A percentile compares a stretch with the other conserved stretches of the same genome.
Conservation (phyloP, 192 early-diverging fungal genomes). For the Mortierella alpina region DNA sequence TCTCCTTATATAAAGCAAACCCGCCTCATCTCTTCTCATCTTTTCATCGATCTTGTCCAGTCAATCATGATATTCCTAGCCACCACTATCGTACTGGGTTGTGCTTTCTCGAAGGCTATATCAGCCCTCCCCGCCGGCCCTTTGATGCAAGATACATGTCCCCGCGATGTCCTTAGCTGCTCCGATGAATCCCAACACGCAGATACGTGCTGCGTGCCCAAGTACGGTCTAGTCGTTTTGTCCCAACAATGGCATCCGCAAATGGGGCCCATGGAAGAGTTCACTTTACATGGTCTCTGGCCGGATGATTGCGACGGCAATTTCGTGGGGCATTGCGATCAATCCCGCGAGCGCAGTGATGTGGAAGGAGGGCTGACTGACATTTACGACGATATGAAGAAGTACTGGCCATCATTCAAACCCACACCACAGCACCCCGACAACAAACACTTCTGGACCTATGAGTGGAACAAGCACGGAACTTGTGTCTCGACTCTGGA, state of each 20-base stretch:
- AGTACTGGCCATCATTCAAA: constrained; percentile 71
- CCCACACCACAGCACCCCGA: constrained; percentile 56
- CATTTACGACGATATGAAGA: constrained; percentile 61
- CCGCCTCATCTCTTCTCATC: not conserved
- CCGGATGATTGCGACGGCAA: constrained; percentile 65
- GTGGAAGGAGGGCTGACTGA: constrained; percentile 15
- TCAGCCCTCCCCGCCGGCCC: not conserved
- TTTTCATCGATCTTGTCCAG: not conserved
- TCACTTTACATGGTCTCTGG: constrained; percentile 81
- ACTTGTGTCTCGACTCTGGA: constrained; percentile 74
- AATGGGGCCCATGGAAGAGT: constrained; percentile 63
- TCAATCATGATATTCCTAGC: constrained; percentile 2
- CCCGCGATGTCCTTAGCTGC: constrained; percentile 19
- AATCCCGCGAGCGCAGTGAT: constrained; percentile 51
- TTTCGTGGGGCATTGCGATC: no score
- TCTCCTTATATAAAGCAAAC: no score
- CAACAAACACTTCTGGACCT: constrained; percentile 79
- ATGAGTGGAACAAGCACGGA: constrained; percentile 84
- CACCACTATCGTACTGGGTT: not conserved
- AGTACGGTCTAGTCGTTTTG: constrained; percentile 60
- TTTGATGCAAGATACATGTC: constrained; percentile 1
- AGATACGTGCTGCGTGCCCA: constrained; percentile 61
- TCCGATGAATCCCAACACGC: constrained; percentile 2
- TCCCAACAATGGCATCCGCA: constrained; percentile 66
- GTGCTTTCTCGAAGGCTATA: constrained; percentile 1